These are phyloP conservation scores for Populus euphratica DNA, from an alignment of 345 rosid species.

Conservation along the genomic window DNA sequence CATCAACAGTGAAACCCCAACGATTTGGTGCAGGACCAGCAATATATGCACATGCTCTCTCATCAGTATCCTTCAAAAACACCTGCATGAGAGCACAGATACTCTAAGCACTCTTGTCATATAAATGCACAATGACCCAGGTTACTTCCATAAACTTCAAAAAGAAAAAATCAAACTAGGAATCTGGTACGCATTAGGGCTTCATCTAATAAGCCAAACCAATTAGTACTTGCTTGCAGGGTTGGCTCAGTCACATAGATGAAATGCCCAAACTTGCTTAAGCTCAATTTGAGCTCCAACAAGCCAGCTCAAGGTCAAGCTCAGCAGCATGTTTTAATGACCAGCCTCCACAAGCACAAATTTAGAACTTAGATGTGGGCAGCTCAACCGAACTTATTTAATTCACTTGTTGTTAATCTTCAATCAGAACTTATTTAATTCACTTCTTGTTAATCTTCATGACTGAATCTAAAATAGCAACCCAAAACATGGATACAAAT, in stretches of 20 bases:
- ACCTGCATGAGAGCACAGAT: slow-evolving; percentile 49
- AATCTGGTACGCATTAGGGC: not conserved
- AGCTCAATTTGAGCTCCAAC: not conserved
- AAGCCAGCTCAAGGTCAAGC: not conserved
- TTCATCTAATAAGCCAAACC: not conserved
- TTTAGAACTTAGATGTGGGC: not conserved
- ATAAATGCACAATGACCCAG: slow-evolving; percentile 4
- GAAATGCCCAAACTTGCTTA: not conserved
- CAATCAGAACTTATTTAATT: too few relatives aligned
- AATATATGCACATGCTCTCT: slow-evolving; percentile 98
- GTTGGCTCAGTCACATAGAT: not conserved
- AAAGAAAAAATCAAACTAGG: not conserved
- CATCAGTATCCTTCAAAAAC: slow-evolving; percentile 95
- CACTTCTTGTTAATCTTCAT: too few relatives aligned
- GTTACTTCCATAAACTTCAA: not conserved
- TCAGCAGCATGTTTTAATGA: not conserved
- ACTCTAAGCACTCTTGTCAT: slow-evolving; percentile 7
- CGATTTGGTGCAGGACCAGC: slow-evolving; percentile 99
- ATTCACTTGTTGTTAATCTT: too few relatives aligned
- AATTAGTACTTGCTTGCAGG: slow-evolving; percentile 2
- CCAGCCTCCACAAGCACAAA: not conserved
- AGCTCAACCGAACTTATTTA: too few relatives aligned
- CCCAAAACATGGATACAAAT: too few relatives aligned
- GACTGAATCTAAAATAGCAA: too few relatives aligned
- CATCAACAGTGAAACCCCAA: slow-evolving; percentile 92